Conservation (phyloP, 2,329 filamentous ascomycete genomes). For the Coniochaeta ligniaria region DNA sequence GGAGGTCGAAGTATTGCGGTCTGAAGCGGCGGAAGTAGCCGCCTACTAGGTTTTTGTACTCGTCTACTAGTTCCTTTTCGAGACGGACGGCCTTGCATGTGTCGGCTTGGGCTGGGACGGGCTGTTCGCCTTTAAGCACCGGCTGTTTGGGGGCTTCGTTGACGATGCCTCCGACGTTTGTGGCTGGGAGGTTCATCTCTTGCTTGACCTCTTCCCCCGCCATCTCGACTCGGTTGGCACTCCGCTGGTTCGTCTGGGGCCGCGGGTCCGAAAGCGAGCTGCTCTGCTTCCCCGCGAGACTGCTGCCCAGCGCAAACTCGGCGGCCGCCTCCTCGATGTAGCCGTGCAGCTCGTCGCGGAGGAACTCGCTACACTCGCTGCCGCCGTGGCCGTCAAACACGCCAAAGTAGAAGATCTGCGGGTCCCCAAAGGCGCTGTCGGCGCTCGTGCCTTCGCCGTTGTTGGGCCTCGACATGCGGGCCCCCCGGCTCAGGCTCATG, state of each 20-base stretch:
- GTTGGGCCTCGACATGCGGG: constrained; percentile 33
- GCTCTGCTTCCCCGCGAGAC: constrained; percentile 39
- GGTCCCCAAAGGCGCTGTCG: constrained; percentile 76
- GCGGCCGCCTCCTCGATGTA: constrained; percentile 80
- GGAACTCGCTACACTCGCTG: constrained; percentile 77
- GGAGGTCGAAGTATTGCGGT: constrained; percentile 62
- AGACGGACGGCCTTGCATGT: constrained; percentile 58
- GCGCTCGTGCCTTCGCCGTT: constrained; percentile 59
- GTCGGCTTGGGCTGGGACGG: constrained; percentile 42
- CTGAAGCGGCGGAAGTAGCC: constrained; percentile 92
- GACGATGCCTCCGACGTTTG: constrained; percentile 21
- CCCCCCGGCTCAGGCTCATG: constrained; percentile 45
- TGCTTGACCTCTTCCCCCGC: constrained; percentile 35
- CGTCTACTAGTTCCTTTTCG: constrained; percentile 62
- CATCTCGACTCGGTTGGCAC: constrained; percentile 33
- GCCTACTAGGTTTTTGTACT: constrained; percentile 80
- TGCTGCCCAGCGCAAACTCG: constrained; percentile 73
- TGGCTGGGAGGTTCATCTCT: constrained; percentile 27
- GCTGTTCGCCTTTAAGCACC: constrained; percentile 28
- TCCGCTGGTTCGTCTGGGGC: not conserved
- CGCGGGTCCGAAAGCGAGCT: not conserved
- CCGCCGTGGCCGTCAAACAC: constrained; percentile 97
- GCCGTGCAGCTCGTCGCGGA: constrained; percentile 75
- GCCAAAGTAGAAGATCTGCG: constrained; percentile 95
- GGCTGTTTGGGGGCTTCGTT: constrained; percentile 27